Base-by-base conservation (phyloP, 768 basidiomycete genomes). In the Pisolithus tinctorius region DNA sequence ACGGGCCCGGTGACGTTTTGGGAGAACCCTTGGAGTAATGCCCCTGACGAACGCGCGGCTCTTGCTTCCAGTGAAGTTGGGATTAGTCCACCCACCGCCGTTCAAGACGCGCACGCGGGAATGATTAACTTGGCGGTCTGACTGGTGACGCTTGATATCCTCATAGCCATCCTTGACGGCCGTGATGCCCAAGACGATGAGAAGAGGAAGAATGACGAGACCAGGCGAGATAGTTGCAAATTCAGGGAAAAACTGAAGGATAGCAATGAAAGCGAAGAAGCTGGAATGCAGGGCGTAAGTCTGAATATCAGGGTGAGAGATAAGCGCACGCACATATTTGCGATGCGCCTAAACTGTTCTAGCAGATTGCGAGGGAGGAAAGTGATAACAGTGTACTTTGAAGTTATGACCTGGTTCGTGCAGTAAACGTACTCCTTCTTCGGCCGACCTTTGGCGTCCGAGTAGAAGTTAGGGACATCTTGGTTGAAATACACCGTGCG, bases 91-190 rank as follows among this genome's bases (percentile, higher is more conserved):
- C 36, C 63, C 75, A 1, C 79, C 81, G 3, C 86, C 85, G 0
- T 75, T 63, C 26, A 96, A 77, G 10, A 84, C 77, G 17, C 81
- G 83, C 63, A 57, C 65, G 60, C 74, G 67, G 14, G 83, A 78
- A 58, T 88, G 82, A 65, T 99, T 99, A 54, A 96, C 87, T 40
- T 70, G 73, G 10, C 86, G 78, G 70, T 98, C 96, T 0, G 91
- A 91, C 70, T 98, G 93, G 65, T 99, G 96, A 1, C 96, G 89
- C 67, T 98, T 98, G 56, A 96, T 72, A 66, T 99, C 96, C 68
- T 99, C 96, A 69, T 97, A 99, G 0, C 78, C 95, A 71, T 98
- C 96, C 70, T 99, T 99, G 51, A 84, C 58, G 0, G 83, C 93
- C 0, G 94, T 95, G 60, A 98, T 88, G 27, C 72, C 72, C 39